These are phyloP conservation scores for Xanthoconium separans DNA, from an alignment of 1,284 basidiomycete species.

Conservation along the genomic window DNA sequence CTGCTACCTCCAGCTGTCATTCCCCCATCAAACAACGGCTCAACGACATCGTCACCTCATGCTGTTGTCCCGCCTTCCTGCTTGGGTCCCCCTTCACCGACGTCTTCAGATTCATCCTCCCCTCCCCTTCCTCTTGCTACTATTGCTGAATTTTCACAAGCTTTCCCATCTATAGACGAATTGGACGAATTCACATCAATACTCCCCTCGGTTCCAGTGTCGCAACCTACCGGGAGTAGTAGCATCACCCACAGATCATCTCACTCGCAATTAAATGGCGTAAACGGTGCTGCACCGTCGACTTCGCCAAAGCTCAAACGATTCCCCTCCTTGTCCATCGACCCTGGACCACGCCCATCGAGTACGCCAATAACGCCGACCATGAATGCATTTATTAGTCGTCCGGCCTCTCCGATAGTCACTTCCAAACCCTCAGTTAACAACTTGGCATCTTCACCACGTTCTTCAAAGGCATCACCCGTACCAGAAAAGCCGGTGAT, in stretches of 20 bases:
- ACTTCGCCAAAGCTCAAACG: constrained; percentile 32
- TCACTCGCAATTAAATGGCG: constrained; percentile 12
- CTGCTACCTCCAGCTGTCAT: constrained; percentile 13
- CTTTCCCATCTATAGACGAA: constrained; percentile 75
- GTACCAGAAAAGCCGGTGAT: constrained; percentile 40
- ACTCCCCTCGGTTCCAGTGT: constrained; percentile 49
- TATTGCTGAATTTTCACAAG: constrained; percentile 54
- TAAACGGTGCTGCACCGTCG: constrained; percentile 9
- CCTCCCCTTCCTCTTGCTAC: constrained; percentile 40
- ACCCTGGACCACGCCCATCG: constrained; percentile 57
- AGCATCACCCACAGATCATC: constrained; percentile 23
- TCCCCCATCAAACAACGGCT: constrained; percentile 32
- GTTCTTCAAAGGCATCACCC: constrained; percentile 19
- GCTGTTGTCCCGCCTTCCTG: constrained; percentile 64
- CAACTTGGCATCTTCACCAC: constrained; percentile 19
- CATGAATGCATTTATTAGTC: constrained; percentile 54
- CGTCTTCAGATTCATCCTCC: constrained; percentile 56
- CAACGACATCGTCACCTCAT: constrained; percentile 42
- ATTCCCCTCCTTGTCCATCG: constrained; percentile 53
- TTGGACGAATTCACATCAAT: constrained; percentile 55
- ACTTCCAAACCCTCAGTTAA: constrained; percentile 24
- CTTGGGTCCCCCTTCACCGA: constrained; percentile 71
- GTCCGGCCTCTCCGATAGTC: constrained; percentile 51
- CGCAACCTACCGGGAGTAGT: constrained; percentile 38
- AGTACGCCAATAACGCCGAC: constrained; percentile 70